A percentile compares a stretch with the other conserved stretches of the same genome.
Conservation (phyloP, 176 grass and related monocot genomes). For the Oryza glaberrima region DNA sequence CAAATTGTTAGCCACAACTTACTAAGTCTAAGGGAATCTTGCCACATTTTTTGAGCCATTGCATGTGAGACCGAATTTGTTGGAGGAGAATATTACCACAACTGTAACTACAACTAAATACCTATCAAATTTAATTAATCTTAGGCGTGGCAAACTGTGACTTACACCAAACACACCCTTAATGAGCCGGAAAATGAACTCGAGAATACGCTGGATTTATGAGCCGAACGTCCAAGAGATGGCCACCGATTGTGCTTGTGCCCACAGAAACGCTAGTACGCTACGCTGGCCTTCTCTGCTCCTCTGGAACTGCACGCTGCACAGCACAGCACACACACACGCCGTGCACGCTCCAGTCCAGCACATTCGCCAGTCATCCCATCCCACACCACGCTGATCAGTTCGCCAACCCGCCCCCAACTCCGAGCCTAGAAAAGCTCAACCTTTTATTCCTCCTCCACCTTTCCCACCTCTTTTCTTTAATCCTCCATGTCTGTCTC, state of each 20-base stretch:
- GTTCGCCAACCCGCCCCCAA: slow-evolving; percentile 14
- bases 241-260: slow-evolving; percentile 9
- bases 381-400: neutral
- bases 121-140: too few species aligned
- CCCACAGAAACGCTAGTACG: neutral
- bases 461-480: slow-evolving; percentile 22
- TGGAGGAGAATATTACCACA: too few species aligned
- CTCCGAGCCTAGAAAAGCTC: slow-evolving; percentile 28
- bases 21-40: too few species aligned
- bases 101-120: too few species aligned
- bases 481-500: slow-evolving; percentile 14
- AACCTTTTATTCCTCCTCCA: slow-evolving; percentile 31
- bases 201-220: neutral
- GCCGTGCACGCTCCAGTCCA: neutral
- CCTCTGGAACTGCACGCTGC: slow-evolving; percentile 22
- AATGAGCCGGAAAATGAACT: neutral
- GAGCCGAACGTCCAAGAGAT: neutral
- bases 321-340: neutral
- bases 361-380: slow-evolving; percentile 27
- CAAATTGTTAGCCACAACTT: too few species aligned
- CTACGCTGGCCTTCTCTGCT: slow-evolving; percentile 2
- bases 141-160: too few species aligned
- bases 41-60: too few species aligned
- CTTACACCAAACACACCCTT: too few species aligned
- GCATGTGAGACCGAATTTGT: too few species aligned